phyloP scores from a whole-genome alignment of 2,329 filamentous ascomycete genomes.

The Alternaria novae-zelandiae region DNA sequence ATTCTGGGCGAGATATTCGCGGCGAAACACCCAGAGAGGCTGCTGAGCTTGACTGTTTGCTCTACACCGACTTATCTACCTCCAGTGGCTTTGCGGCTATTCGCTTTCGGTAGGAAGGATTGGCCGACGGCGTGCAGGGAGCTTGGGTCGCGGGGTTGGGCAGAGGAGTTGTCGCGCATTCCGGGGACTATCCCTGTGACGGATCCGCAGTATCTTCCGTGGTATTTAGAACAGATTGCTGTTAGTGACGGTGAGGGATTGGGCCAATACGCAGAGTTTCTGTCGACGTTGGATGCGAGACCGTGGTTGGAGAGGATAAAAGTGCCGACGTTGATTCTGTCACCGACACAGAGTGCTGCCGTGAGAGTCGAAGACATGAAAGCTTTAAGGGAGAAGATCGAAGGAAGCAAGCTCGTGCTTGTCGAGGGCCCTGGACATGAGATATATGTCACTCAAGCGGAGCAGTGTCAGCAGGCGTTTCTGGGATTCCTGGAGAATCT shows the following conservation, averaged over 20 bases:
- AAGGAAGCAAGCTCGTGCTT: constrained; percentile 29
- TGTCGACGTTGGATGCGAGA: constrained; percentile 40
- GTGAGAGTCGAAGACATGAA: constrained; percentile 38
- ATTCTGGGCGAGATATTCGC: constrained; percentile 46
- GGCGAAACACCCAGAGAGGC: constrained; percentile 35
- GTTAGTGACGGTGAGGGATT: constrained; percentile 40
- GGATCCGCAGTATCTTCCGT: constrained; percentile 36
- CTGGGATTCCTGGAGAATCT: constrained; percentile 45
- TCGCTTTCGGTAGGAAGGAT: constrained; percentile 34
- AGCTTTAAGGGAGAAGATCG: constrained; percentile 21
- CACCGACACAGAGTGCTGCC: constrained; percentile 43
- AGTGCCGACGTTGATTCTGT: constrained; percentile 41
- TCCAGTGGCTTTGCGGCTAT: constrained; percentile 32
- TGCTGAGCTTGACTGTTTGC: constrained; percentile 41
- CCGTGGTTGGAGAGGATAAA: constrained; percentile 35
- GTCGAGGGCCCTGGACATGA: constrained; percentile 43
- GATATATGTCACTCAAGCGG: constrained; percentile 43
- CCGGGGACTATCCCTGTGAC: constrained; percentile 39
- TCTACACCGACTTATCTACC: constrained; percentile 41
- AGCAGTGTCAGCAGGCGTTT: constrained; percentile 33
- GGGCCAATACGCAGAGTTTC: constrained; percentile 44
- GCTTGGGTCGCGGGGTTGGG: constrained; percentile 44
- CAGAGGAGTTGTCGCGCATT: constrained; percentile 34
- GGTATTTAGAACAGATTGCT: constrained; percentile 41
- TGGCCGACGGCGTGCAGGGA: constrained; percentile 40